Base-by-base conservation (phyloP, 495 filamentous ascomycete genomes). In the Trichoderma orchidacearum region DNA sequence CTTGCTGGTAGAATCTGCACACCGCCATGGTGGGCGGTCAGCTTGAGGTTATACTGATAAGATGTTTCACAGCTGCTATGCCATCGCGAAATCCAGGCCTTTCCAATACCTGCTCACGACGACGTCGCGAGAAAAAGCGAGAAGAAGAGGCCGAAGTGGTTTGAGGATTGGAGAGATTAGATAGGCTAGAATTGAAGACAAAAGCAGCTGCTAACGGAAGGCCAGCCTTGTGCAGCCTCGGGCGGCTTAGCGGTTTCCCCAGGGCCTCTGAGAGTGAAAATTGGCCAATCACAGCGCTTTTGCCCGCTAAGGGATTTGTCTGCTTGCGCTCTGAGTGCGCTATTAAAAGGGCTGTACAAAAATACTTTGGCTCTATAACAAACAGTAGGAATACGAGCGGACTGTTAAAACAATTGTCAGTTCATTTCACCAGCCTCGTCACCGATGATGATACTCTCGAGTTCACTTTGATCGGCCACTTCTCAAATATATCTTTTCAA, bases 1-100 rank as follows among this genome's bases (percentile, higher is more conserved):
- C 87, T 66, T 83, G 80, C 67, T 80, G 80, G 63, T 75, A 95
- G 65, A 81, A 91, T 34, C 63, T 76, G 75, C 89, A 95, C 60
- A 90, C 69, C 3, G 67, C 62, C 83, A 85, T 85, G 0, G 57
- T 63, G 28, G 25, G 51, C 30, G 12, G 13, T 23, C 15, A 36
- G 30, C 30, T 15, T 15, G 8, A 25, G 41, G 27, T 25, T 3
- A 27, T 48, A 17, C 12, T 48, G 23, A 3, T 27, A 48, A 3
- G 11, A 25, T 48, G 15, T 1, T n/a, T 48, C 41, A 8, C 41
- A 48, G 41, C 41, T 11, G 5, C 21, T 48, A 48, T 48, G 41
- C 41, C 41, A 48, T 48, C 21, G 41, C 41, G 41, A 48, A 48
- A 27, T 23, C 11, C n/a, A 6, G n/a, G 21, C 4, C 18, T 25